phyloP scores from a whole-genome alignment of 2,329 filamentous ascomycete species.

The Periconia sp. region DNA sequence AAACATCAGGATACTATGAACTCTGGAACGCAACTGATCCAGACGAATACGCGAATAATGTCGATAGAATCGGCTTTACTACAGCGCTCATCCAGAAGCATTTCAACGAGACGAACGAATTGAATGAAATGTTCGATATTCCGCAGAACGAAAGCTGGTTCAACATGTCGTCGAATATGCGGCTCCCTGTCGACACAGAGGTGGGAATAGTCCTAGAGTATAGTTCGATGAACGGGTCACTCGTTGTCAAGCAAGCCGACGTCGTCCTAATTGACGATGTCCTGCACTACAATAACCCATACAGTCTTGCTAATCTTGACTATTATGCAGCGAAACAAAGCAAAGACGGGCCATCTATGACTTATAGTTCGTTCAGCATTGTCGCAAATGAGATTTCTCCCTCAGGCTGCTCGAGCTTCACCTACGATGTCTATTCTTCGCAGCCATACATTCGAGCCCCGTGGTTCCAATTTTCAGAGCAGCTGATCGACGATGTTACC shows the following conservation, averaged over 20 bases:
- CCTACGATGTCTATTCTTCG: slow-evolving; percentile 68
- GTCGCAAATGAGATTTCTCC: slow-evolving; percentile 69
- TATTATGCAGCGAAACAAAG: slow-evolving; percentile 75
- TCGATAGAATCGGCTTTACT: slow-evolving; percentile 73
- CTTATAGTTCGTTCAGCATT: slow-evolving; percentile 72
- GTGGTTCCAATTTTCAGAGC: slow-evolving; percentile 75
- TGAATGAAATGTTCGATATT: slow-evolving; percentile 63
- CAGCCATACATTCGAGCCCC: slow-evolving; percentile 70
- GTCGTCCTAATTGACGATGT: slow-evolving; percentile 71
- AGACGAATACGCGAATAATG: slow-evolving; percentile 71
- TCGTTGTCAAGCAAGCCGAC: slow-evolving; percentile 73
- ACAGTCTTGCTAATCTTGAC: slow-evolving; percentile 65
- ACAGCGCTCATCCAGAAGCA: slow-evolving; percentile 66
- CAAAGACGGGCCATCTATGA: slow-evolving; percentile 73
- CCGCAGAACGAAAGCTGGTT: slow-evolving; percentile 64
- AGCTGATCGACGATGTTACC: slow-evolving; percentile 65
- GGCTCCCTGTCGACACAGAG: slow-evolving; percentile 58
- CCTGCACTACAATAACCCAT: slow-evolving; percentile 64
- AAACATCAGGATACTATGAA: slow-evolving; percentile 40
- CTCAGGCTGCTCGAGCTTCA: slow-evolving; percentile 72
- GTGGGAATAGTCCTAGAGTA: slow-evolving; percentile 70
- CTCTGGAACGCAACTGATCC: slow-evolving; percentile 71
- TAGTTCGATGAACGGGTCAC: slow-evolving; percentile 69
- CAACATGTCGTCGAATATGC: slow-evolving; percentile 62
- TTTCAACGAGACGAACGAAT: slow-evolving; percentile 62